A percentile compares a stretch with the other conserved stretches of the same genome.
Evolutionary conservation across 2,329 filamentous ascomycete species (phyloP).

Genomic region (Claviceps paspali): DNA sequence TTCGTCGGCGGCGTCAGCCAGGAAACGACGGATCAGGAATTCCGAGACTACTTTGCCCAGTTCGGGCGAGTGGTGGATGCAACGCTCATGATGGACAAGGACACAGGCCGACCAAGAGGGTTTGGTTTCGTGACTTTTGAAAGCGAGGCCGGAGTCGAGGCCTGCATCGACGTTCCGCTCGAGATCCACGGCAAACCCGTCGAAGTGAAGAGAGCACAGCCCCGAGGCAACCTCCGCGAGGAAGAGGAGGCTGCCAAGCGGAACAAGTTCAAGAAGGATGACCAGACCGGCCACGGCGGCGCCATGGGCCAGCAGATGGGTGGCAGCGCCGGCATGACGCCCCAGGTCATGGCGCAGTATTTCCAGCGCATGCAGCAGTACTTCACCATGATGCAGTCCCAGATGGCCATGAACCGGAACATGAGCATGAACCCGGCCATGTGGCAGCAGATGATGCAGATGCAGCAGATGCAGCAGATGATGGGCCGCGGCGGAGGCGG

Average conservation of each 20-base stretch:
- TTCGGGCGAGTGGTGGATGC: slow-evolving; percentile 95
- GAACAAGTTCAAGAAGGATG: slow-evolving; percentile 43
- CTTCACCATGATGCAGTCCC: slow-evolving; percentile 86
- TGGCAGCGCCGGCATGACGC: slow-evolving; percentile 62
- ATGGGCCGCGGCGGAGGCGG: slow-evolving; percentile 27
- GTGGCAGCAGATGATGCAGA: slow-evolving; percentile 63
- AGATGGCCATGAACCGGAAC: slow-evolving; percentile 70
- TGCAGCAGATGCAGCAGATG: slow-evolving; percentile 53
- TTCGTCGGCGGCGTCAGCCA: slow-evolving; percentile 97
- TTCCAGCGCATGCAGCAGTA: slow-evolving; percentile 98
- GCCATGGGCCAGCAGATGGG: slow-evolving; percentile 28
- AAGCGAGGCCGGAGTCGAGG: slow-evolving; percentile 85
- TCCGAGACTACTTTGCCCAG: slow-evolving; percentile 91
- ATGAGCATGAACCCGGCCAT: slow-evolving; percentile 62
- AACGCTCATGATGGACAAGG: slow-evolving; percentile 99
- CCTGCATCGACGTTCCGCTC: slow-evolving; percentile 68
- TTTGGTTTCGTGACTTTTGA: slow-evolving; percentile 99
- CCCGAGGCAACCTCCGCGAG: slow-evolving; percentile 82
- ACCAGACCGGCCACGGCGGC: slow-evolving; percentile 16
- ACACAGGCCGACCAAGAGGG: slow-evolving; percentile 88
- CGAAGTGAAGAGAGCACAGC: slow-evolving; percentile 96
- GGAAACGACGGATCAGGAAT: slow-evolving; percentile 90
- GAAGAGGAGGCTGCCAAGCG: slow-evolving; percentile 62
- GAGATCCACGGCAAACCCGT: slow-evolving; percentile 94
- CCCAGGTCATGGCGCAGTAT: slow-evolving; percentile 95